Percentiles rank a stretch among this genome's conserved stretches.
Evolutionary conservation across 768 basidiomycete species (phyloP).

Genomic region (Rhodotorula toruloides): DNA sequence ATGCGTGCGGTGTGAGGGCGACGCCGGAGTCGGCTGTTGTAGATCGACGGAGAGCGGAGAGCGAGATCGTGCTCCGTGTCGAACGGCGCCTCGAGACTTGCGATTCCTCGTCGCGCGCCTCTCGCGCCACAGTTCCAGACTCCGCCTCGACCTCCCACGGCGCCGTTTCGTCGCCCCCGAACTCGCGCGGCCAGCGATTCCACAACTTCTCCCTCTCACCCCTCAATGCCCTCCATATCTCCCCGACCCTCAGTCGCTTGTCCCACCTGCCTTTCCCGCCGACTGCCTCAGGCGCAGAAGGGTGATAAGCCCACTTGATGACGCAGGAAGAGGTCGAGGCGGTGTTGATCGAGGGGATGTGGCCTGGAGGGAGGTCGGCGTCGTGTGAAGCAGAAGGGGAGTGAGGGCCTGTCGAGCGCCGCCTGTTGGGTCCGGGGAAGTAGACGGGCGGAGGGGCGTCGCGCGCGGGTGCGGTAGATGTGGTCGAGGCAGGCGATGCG

Average conservation of each 20-base stretch:
- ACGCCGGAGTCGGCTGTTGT: constrained; percentile 25
- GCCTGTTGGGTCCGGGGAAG: constrained; percentile 16
- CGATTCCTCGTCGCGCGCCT: constrained; percentile 11
- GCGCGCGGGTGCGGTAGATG: not conserved
- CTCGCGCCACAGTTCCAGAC: too few relatives aligned
- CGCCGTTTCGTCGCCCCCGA: constrained; percentile 20
- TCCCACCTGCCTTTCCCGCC: constrained; percentile 5
- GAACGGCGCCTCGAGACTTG: not conserved
- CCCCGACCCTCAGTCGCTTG: not conserved
- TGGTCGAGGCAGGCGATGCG: not conserved
- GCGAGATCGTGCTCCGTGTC: not conserved
- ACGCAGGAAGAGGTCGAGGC: constrained; percentile 10
- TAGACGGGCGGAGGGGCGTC: constrained; percentile 22
- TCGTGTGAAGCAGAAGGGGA: not conserved
- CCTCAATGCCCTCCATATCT: constrained; percentile 1
- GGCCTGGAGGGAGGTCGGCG: constrained; percentile 3
- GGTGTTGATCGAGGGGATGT: constrained; percentile 15
- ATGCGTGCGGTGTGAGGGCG: constrained; percentile 1
- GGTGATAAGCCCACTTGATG: constrained; percentile 19
- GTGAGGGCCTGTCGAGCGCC: not conserved
- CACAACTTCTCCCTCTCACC: constrained; percentile 9
- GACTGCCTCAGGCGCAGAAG: constrained; percentile 3
- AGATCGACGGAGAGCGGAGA: not conserved
- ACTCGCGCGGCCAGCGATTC: constrained; percentile 26
- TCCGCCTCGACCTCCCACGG: not conserved